Conservation (phyloP, 169 alveolate species). For the Blepharisma undulans region DNA sequence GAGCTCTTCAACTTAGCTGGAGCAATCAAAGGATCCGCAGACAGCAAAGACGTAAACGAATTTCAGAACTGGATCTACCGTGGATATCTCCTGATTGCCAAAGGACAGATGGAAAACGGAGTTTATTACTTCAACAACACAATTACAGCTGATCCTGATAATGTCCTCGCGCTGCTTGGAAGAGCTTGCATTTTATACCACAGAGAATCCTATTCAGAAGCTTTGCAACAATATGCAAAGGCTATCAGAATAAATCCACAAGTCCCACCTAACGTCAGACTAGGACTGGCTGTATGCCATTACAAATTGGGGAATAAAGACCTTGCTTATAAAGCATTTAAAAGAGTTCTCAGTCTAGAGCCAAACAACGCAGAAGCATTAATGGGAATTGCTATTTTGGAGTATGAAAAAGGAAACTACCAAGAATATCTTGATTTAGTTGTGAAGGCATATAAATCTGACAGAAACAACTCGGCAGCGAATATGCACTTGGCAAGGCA, state of each 20-base stretch:
- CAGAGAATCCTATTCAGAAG: not conserved
- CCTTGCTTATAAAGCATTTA: constrained; percentile 8
- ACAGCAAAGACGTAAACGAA: constrained; percentile 2
- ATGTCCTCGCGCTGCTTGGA: constrained; percentile 30
- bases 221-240: constrained; percentile 8
- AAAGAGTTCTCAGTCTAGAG: constrained; percentile 5
- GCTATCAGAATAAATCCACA: constrained; percentile 15
- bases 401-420: not conserved
- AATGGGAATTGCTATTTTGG: constrained; percentile 1
- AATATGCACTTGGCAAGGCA: constrained; percentile 34
- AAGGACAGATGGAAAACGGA: constrained; percentile 22
- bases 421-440: not conserved
- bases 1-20: constrained; percentile 25
- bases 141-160: constrained; percentile 10
- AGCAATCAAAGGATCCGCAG: constrained; percentile 11
- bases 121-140: constrained; percentile 29
- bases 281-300: constrained; percentile 34
- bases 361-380: constrained; percentile 25
- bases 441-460: constrained; percentile 20
- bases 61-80: not conserved
- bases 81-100: constrained; percentile 7
- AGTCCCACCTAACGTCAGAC: constrained; percentile 33
- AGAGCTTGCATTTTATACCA: constrained; percentile 20
- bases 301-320: constrained; percentile 36
- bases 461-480: not conserved